These are phyloP conservation scores for Endogone sp. DNA, from an alignment of 192 early-diverging fungal genomes.

Conservation along the genomic window DNA sequence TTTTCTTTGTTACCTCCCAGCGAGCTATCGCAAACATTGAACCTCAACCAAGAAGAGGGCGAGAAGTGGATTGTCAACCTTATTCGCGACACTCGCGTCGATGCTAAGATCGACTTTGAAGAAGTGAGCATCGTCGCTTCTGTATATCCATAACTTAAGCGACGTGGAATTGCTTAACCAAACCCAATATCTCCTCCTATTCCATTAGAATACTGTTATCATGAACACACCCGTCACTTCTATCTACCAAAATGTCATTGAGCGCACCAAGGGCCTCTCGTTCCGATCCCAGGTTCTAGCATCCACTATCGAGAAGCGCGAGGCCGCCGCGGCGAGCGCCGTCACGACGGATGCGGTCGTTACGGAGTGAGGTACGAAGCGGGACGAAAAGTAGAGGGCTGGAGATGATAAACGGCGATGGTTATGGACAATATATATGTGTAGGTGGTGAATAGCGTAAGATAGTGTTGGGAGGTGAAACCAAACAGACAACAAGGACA, in stretches of 20 bases:
- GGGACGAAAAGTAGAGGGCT: too few relatives aligned
- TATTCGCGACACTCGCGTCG: slow-evolving; percentile 92
- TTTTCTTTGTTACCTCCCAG: slow-evolving; percentile 12
- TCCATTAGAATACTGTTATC: slow-evolving; percentile 76
- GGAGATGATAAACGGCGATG: too few relatives aligned
- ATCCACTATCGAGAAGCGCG: slow-evolving; percentile 88
- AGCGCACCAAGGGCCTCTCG: slow-evolving; percentile 85
- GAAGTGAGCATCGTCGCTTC: slow-evolving; percentile 44
- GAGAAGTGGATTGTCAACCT: slow-evolving; percentile 99
- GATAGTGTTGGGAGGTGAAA: too few relatives aligned
- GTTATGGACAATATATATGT: too few relatives aligned
- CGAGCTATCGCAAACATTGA: slow-evolving; percentile 78
- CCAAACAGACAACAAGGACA: too few relatives aligned
- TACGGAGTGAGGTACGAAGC: too few relatives aligned
- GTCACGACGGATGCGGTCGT: not conserved
- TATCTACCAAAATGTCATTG: slow-evolving; percentile 94
- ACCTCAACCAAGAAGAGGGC: slow-evolving; percentile 84
- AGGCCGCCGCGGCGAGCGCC: slow-evolving; percentile 30
- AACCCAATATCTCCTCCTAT: too few relatives aligned
- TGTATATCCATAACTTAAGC: not conserved
- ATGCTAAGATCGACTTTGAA: slow-evolving; percentile 95
- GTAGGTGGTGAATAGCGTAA: too few relatives aligned
- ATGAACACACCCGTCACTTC: slow-evolving; percentile 87
- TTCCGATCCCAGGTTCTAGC: slow-evolving; percentile 89
- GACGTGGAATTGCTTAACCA: not conserved